A percentile compares a stretch with the other conserved stretches of the same genome.
Evolutionary conservation across 176 grass and related monocot genomes (phyloP).

Genomic region (Rhipidocladum racemiflorum): DNA sequence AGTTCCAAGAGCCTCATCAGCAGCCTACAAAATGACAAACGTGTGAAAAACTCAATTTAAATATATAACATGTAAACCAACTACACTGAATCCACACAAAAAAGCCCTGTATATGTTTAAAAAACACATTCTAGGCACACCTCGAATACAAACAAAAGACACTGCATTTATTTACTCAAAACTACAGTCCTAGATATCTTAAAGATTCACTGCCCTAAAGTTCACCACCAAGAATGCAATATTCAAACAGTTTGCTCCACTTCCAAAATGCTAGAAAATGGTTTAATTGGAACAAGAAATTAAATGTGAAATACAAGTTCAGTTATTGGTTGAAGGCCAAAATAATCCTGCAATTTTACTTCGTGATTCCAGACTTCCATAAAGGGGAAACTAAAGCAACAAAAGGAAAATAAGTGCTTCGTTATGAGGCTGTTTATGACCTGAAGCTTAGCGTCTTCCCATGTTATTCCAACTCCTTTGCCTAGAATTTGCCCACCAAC

Average conservation of each 20-base stretch:
- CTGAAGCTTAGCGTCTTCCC: constrained; percentile 93
- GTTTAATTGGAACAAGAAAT: constrained; percentile 9
- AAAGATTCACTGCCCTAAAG: not conserved
- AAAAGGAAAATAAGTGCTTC: not conserved
- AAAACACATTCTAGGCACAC: not conserved
- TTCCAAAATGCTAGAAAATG: constrained; percentile 3
- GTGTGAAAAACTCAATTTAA: constrained; percentile 24
- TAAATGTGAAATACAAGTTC: not conserved
- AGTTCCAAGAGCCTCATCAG: constrained; percentile 84
- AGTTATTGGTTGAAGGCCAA: not conserved
- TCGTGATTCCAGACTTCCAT: not conserved
- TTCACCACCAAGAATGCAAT: not conserved
- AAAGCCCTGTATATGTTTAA: not conserved
- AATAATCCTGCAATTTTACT: not conserved
- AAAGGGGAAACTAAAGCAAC: not conserved
- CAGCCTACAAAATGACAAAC: constrained; percentile 56
- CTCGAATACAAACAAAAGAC: not conserved
- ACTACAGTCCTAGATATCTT: not conserved
- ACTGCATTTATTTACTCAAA: not conserved
- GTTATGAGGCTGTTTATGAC: constrained; percentile 32
- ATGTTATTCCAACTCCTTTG: constrained; percentile 63
- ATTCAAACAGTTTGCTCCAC: constrained; percentile 1
- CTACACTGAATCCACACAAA: not conserved
- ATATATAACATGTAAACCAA: not conserved
- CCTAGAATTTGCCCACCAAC: constrained; percentile 71